A percentile compares a stretch with the other conserved stretches of the same genome.
phyloP scores from a whole-genome alignment of 805 yeast genomes.

The Helenozyma rhizophorensis region DNA sequence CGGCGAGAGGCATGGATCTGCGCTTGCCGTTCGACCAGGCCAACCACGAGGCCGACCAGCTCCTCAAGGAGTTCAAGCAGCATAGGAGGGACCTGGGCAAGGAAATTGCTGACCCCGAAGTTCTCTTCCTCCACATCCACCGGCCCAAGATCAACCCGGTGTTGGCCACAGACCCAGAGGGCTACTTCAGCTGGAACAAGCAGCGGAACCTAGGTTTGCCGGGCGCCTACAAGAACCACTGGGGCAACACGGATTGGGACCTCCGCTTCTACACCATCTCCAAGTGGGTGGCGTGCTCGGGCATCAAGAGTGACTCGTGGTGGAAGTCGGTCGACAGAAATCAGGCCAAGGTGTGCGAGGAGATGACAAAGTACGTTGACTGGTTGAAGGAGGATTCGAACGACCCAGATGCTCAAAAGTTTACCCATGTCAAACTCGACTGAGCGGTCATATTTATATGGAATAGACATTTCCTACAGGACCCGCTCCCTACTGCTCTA shows the following conservation, averaged over 20 bases:
- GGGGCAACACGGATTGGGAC: constrained; percentile 22
- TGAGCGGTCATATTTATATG: background rate
- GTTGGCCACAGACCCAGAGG: constrained; percentile 3
- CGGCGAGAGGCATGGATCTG: constrained; percentile 13
- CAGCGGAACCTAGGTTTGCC: constrained; percentile 18
- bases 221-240: constrained; percentile 13
- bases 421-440: constrained; percentile 3
- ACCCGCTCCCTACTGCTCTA: constrained; percentile 14
- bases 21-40: constrained; percentile 17
- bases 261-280: constrained; percentile 19
- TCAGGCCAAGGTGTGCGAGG: constrained; percentile 18
- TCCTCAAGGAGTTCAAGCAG: constrained; percentile 10
- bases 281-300: constrained; percentile 23
- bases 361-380: constrained; percentile 19
- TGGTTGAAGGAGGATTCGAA: constrained; percentile 18
- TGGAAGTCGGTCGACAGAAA: constrained; percentile 16
- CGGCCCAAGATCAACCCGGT: constrained; percentile 17
- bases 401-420: constrained; percentile 4
- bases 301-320: constrained; percentile 16
- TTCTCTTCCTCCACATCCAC: constrained; percentile 21
- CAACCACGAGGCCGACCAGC: constrained; percentile 8
- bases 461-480: background rate
- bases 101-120: constrained; percentile 5
- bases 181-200: constrained; percentile 11
- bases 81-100: constrained; percentile 1